Base-by-base conservation (phyloP, 805 yeast genomes). In the Debaryomyces tyrocola region DNA sequence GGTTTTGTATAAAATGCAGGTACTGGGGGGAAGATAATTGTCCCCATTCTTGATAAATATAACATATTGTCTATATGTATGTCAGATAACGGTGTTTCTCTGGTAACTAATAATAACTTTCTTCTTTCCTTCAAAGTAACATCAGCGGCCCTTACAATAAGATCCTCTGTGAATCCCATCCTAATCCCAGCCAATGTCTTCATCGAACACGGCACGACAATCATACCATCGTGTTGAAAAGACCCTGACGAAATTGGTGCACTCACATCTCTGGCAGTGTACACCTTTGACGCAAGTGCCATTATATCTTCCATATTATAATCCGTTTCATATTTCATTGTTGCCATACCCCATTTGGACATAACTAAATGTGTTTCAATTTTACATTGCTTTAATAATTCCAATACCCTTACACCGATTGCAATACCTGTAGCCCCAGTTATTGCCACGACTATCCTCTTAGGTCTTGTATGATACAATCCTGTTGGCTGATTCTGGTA, bases 171-270 rank as follows among this genome's bases (percentile, higher is more conserved):
- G 37, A 48, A 60, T 4, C 66, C 64, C 18, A 53, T 54, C 33
- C 60, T 53, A 24, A 61, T 60, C 1, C 62, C 58, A 10, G 63
- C 56, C 33, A 61, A 49, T 6, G 66, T 50, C 39, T 61, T 61
- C 66, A 60, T 59, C 4, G 63, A 57, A 41, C 64, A 61, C 2
- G 66, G 66, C 6, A 54, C 63, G 11, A 61, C 59, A 20, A 61
- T 60, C 64, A 61, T 61, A 6, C 66, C 66, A 39, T 61, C 66
- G 36, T 58, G 62, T 21, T 54, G 60, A 33, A 60, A 60, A 4
- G 63, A 59, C 3, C 64, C 64, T 14, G 58, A 52, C 3, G 64
- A 59, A 8, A 61, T 58, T 9, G 63, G 56, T 2, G 64, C 63
- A 11, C 56, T 48, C n/a, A 59, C 63, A 42, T 61, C 64, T 33